Base-by-base conservation (phyloP, 1,284 basidiomycete species). In the Termitomyces sp. region DNA sequence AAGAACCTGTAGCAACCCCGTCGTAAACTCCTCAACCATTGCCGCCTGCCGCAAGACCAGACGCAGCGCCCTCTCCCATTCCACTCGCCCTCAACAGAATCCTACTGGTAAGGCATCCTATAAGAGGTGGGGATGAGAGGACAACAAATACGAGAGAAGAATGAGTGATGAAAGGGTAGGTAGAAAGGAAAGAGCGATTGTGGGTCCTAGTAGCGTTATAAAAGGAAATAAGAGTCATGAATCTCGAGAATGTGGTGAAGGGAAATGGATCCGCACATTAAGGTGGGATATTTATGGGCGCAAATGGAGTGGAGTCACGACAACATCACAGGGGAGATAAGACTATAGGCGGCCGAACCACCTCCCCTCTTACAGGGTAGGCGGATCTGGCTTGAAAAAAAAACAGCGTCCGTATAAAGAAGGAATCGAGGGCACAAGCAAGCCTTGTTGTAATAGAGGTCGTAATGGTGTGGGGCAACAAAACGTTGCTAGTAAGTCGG, bases 31-130 rank as follows among this genome's bases (percentile, higher is more conserved):
- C 57, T 54, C 39, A 42, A 55, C 57, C 31, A 41, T 52, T 50
- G 39, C 51, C 57, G 30, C 50, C 49, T 55, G 50, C 55, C 60
- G 49, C 59, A 55, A 60, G 47, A 59, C 57, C 68, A 71, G 69
- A 72, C 79, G 75, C 76, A 80, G 71, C 73, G 84, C 86, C 85
- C 86, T 88, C 86, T 88, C 82, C 73, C 72, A 73, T 73, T 77
- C 72, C 73, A 64, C 84, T 70, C 79, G 73, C 84, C 83, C 80
- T 78, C 77, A 52, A 61, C 63, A 62, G 64, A 62, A 61, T 61
- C 63, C 62, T 58, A 50, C 34, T 44, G 13, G 34, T 47, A 53
- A 54, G 61, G 62, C 58, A 63, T 61, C 59, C 61, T 63, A 61
- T 66, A 68, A 67, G 73, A 80, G 74, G 79, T 80, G 81, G 80